phyloP scores from a whole-genome alignment of 2,329 filamentous ascomycete species.

The Cadophora luteo-olivacea region DNA sequence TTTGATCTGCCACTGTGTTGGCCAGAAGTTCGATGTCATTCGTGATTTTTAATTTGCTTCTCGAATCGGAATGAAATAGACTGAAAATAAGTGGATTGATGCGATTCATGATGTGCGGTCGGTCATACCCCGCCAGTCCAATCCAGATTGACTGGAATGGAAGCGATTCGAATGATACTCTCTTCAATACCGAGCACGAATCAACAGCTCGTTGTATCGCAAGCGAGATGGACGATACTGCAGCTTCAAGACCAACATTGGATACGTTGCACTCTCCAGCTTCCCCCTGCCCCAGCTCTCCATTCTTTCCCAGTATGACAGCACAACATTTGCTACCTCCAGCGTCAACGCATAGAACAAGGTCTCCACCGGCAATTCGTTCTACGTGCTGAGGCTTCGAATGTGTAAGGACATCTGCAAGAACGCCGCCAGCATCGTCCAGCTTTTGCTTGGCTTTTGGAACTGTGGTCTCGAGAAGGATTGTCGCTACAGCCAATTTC shows the following conservation, averaged over 20 bases:
- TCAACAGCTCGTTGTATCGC: slow-evolving; percentile 5
- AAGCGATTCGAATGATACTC: background rate
- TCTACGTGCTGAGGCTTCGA: background rate
- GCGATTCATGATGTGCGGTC: background rate
- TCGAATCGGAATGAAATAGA: background rate
- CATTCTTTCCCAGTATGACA: slow-evolving; percentile 5
- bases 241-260: background rate
- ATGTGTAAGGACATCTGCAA: background rate
- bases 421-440: slow-evolving; percentile 4
- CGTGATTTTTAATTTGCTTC: background rate
- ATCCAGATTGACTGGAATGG: background rate
- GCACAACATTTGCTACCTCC: slow-evolving; percentile 6
- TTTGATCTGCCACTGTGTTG: background rate
- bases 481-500: background rate
- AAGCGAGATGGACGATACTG: background rate
- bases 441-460: background rate
- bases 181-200: background rate
- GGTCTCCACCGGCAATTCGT: background rate
- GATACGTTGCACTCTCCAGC: slow-evolving; percentile 4
- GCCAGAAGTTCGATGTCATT: slow-evolving; percentile 9
- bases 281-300: background rate
- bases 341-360: slow-evolving; percentile 9
- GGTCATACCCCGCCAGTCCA: slow-evolving; percentile 9
- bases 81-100: background rate
- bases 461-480: background rate